phyloP scores from a whole-genome alignment of 331 rosid species.

The Malus hybrid region DNA sequence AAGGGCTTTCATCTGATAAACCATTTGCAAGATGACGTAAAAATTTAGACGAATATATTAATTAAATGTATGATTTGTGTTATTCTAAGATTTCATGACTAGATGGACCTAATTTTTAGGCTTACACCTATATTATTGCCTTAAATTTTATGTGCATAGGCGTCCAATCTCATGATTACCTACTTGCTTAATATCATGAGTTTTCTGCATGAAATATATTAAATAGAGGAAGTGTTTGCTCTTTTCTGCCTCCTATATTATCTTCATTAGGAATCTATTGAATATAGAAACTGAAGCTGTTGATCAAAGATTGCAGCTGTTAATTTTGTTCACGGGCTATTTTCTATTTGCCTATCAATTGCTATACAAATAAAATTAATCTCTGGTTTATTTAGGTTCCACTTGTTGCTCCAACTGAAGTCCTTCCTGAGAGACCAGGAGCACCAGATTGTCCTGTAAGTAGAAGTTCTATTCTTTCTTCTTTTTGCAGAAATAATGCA shows the following conservation, averaged over 20 bases:
- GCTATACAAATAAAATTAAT: slow-evolving; percentile 5
- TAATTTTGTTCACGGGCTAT: neutral
- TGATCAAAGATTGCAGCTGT: neutral
- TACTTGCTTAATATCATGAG: neutral
- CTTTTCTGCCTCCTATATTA: neutral
- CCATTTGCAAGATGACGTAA: neutral
- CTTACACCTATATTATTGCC: neutral
- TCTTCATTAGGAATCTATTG: neutral
- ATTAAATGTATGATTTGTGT: neutral
- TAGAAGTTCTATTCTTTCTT: slow-evolving; percentile 7
- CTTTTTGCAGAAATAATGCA: neutral
- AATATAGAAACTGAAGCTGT: neutral
- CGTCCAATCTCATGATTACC: neutral
- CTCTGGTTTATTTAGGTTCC: slow-evolving; percentile 55
- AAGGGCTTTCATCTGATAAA: neutral
- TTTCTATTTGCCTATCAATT: neutral
- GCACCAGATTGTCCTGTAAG: slow-evolving; percentile 89
- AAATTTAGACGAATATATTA: neutral
- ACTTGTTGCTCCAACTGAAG: slow-evolving; percentile 47
- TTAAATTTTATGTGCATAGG: neutral
- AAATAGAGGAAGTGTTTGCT: neutral
- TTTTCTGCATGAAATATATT: neutral
- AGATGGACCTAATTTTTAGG: neutral
- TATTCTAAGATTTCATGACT: neutral
- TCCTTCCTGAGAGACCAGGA: slow-evolving; percentile 83